phyloP scores from a whole-genome alignment of 495 filamentous ascomycete genomes.

The Neurospora sp. region DNA sequence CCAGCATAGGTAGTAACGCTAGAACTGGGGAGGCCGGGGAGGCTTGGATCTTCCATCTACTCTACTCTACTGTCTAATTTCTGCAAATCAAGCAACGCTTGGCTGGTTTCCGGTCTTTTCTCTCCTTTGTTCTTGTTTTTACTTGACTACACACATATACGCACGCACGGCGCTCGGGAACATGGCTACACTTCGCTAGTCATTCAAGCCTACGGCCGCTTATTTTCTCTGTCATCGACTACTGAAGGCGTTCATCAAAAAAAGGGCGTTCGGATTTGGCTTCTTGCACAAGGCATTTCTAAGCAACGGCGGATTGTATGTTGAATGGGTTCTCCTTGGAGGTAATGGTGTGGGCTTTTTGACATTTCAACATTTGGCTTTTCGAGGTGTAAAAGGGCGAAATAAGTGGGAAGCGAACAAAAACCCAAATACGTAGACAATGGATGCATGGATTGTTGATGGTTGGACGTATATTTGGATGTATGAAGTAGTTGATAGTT shows the following conservation, averaged over 20 bases:
- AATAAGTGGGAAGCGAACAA: background rate
- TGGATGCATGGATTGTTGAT: background rate
- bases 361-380: background rate
- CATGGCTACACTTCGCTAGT: background rate
- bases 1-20: slow-evolving; percentile 16
- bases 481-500: background rate
- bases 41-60: background rate
- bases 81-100: background rate
- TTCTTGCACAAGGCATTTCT: background rate
- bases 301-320: background rate
- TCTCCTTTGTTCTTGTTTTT: background rate
- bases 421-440: background rate
- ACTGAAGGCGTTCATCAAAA: background rate
- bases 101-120: background rate
- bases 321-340: background rate
- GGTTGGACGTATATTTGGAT: background rate
- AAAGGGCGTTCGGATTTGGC: background rate
- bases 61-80: background rate
- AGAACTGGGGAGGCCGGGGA: slow-evolving; percentile 1
- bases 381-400: background rate
- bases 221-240: background rate
- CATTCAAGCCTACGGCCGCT: background rate
- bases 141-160: background rate
- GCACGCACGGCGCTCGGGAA: background rate
- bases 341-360: background rate